Evolutionary conservation across 352 stramenopile genomes (phyloP), one percentile per base, ranked within the genome.

Genomic region (Achlya hypogyna): DNA sequence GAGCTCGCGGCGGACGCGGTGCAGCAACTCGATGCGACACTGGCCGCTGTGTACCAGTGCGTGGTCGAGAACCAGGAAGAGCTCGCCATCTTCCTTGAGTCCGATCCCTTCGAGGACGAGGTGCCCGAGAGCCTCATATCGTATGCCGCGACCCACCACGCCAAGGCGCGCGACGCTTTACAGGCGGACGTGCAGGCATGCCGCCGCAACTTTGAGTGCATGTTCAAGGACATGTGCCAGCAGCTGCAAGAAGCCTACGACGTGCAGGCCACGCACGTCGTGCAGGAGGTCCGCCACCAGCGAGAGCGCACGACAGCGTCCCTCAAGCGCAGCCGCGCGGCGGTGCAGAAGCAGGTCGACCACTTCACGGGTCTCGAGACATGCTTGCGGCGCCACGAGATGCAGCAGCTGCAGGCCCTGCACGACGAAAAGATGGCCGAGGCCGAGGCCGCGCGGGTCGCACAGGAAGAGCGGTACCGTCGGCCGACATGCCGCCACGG

Each of bases 361-460:
- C 32, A 38, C 12, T 51, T 64, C 35, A 64, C 54, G 12, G 29
- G 22, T 23, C 40, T 64, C 23, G 54, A 64, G 23, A 18, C 35
- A 28, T 64, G 54, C 22, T 38, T 64, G 22, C 54, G 54, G 6
- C 29, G 35, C 4, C 18, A 64, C 28, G 35, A 64, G 25, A 52
- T 64, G 20, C 54, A 51, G 12, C 12, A 28, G 28, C 35, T 64
- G 0, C 54, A 64, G 52, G 32, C 16, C 9, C 40, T 64, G 1
- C 32, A 32, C 14, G 35, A 64, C 34, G 54, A 64, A 38, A 64
- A 51, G 54, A 38, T 25, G 23, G 54, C 54, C 35, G 35, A 38
- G 32, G 54, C 38, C 38, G 12, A 45, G 38, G 6, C 38, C 38
- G 38, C 14, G 2, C n/a, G 38, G 38, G 38, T n/a, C 38, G 38